phyloP scores from a whole-genome alignment of 2,329 filamentous ascomycete species.

The Scytalidium lignicola region DNA sequence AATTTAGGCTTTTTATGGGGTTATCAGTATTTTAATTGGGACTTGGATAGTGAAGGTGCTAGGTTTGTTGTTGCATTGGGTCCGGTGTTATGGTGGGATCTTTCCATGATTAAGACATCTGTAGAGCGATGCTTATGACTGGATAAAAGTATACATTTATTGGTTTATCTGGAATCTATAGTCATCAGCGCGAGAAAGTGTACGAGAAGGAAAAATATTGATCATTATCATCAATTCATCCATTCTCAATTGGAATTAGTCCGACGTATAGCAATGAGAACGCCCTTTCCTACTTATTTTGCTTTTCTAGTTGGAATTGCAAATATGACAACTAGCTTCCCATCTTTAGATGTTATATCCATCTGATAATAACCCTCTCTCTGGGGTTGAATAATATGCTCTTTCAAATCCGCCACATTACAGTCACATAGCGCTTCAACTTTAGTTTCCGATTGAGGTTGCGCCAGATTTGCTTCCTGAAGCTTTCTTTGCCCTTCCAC shows the following conservation, averaged over 20 bases:
- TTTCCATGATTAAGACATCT: not conserved
- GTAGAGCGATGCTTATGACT: not conserved
- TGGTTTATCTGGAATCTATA: too few species aligned
- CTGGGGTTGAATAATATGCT: conserved; percentile 91
- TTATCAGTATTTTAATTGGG: not conserved
- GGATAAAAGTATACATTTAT: too few species aligned
- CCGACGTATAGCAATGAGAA: too few species aligned
- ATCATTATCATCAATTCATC: too few species aligned
- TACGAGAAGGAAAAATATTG: too few species aligned
- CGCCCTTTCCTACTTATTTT: conserved; percentile 14
- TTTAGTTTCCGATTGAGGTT: conserved; percentile 62
- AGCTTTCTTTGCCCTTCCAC: conserved; percentile 63
- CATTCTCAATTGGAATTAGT: too few species aligned
- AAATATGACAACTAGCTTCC: conserved; percentile 59
- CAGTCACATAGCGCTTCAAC: conserved; percentile 74
- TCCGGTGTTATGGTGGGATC: not conserved
- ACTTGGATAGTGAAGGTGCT: not conserved
- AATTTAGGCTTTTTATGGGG: conserved; percentile 39
- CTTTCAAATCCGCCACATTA: conserved; percentile 73
- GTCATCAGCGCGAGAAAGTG: too few species aligned
- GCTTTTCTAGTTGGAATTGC: conserved; percentile 64
- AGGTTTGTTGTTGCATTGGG: not conserved
- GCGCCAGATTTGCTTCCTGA: conserved; percentile 70
- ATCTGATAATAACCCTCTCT: conserved; percentile 88
- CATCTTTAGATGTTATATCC: conserved; percentile 58